Conservation (phyloP, 208 protist species). For the Trypanosoma rangeli region DNA sequence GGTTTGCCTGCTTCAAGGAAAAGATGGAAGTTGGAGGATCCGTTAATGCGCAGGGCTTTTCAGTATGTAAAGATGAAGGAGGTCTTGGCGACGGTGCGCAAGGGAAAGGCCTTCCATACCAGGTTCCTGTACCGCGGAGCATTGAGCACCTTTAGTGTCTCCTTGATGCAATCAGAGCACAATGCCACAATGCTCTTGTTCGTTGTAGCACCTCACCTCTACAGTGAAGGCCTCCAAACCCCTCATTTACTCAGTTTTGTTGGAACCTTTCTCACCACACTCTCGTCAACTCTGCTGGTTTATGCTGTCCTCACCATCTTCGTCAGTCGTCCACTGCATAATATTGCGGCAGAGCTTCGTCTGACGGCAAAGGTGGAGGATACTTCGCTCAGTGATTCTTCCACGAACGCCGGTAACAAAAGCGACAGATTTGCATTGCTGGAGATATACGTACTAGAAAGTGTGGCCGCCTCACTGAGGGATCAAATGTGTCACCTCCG, state of each 20-base stretch:
- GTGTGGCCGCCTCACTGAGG: background rate
- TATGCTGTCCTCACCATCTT: background rate
- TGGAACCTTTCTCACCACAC: background rate
- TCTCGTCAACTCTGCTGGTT: background rate
- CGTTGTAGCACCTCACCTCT: background rate
- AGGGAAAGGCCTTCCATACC: background rate
- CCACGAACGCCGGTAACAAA: background rate
- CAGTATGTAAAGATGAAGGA: slow-evolving; percentile 6
- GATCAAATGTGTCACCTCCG: slow-evolving; percentile 12
- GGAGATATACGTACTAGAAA: background rate
- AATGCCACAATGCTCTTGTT: background rate
- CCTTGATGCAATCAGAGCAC: background rate
- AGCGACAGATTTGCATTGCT: background rate
- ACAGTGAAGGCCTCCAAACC: background rate
- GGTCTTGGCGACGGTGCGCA: background rate
- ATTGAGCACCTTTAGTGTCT: background rate
- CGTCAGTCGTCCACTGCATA: slow-evolving; percentile 5
- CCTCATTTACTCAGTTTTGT: background rate
- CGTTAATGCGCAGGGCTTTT: background rate
- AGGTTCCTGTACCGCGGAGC: slow-evolving; percentile 2
- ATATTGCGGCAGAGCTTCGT: slow-evolving; percentile 9
- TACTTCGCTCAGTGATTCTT: background rate
- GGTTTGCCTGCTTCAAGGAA: background rate
- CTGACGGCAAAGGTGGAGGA: background rate
- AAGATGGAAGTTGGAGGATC: slow-evolving; percentile 1